phyloP scores from a whole-genome alignment of 2,329 filamentous ascomycete species.

The Sporothrix globosa region DNA sequence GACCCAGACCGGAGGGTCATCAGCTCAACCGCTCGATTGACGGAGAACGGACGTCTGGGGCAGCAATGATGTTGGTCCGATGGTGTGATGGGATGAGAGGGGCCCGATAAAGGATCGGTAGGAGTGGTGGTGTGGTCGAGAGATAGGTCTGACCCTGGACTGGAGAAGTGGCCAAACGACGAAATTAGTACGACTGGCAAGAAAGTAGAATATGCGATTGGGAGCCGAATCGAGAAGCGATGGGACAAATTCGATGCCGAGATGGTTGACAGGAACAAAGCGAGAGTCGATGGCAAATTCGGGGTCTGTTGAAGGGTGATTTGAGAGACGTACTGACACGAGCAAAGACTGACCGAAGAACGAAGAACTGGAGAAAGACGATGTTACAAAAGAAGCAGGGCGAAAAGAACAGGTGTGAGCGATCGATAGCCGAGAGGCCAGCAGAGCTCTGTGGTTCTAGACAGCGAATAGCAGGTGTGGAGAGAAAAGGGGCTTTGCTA shows the following conservation, averaged over 20 bases:
- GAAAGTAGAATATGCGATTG: neutral
- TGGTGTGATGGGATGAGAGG: slow-evolving; percentile 18
- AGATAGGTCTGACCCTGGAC: neutral
- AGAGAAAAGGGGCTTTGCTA: slow-evolving; percentile 27
- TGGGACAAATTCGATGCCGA: neutral
- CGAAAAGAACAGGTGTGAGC: slow-evolving; percentile 16
- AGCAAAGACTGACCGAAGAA: neutral
- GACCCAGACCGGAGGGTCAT: slow-evolving; percentile 5
- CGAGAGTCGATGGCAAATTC: neutral
- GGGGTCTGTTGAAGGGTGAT: neutral
- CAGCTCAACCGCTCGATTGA: neutral
- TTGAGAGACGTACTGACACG: slow-evolving; percentile 12
- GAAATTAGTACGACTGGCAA: neutral
- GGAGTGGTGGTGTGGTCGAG: slow-evolving; percentile 13
- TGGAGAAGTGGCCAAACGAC: neutral
- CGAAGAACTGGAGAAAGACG: neutral
- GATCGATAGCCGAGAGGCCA: slow-evolving; percentile 24
- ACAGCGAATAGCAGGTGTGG: slow-evolving; percentile 18
- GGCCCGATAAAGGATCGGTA: neutral
- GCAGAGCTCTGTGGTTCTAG: neutral
- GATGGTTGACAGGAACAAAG: neutral
- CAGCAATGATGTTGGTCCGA: neutral
- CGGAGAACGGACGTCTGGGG: neutral
- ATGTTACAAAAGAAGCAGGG: slow-evolving; percentile 6
- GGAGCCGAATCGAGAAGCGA: neutral